Evolutionary conservation across 1,284 basidiomycete species (phyloP).

Genomic region (Sporisorium scitamineum): DNA sequence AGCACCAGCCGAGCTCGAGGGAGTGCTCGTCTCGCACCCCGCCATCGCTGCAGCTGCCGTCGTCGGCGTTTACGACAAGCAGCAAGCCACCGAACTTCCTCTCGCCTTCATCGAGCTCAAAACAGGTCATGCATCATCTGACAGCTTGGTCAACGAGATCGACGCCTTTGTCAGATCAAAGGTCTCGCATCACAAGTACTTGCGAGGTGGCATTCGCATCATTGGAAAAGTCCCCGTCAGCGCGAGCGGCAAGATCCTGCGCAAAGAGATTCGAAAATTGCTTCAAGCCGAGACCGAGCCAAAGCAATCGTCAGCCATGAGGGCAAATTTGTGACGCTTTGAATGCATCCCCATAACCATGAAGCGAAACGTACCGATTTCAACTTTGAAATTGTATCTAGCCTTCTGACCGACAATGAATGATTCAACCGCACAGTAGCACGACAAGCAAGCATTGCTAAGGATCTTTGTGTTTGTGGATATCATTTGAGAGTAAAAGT

Average conservation of each 20-base stretch:
- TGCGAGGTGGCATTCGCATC: constrained; percentile 44
- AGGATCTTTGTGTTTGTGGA: constrained; percentile 3
- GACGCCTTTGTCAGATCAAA: constrained; percentile 33
- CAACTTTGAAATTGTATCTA: too few relatives aligned
- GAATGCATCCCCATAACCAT: too few relatives aligned
- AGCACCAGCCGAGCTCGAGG: constrained; percentile 61
- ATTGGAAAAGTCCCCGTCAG: constrained; percentile 38
- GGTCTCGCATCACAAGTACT: constrained; percentile 38
- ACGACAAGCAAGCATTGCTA: neutral
- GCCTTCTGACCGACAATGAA: too few relatives aligned
- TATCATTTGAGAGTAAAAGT: constrained; percentile 26
- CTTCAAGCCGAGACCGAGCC: constrained; percentile 18
- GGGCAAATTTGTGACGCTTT: constrained; percentile 9
- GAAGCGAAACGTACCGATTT: too few relatives aligned
- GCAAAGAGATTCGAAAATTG: constrained; percentile 43
- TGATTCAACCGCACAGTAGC: too few relatives aligned
- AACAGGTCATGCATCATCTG: constrained; percentile 2
- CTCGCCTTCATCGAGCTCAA: constrained; percentile 46
- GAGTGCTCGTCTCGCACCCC: constrained; percentile 43
- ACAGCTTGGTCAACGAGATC: constrained; percentile 16
- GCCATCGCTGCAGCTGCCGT: constrained; percentile 57
- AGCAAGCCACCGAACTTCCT: constrained; percentile 50
- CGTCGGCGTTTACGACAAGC: constrained; percentile 49
- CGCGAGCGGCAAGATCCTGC: constrained; percentile 44
- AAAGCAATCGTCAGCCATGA: constrained; percentile 1